Evolutionary conservation across 2,329 filamentous ascomycete species (phyloP).

Genomic region (Aspergillus nomiae): DNA sequence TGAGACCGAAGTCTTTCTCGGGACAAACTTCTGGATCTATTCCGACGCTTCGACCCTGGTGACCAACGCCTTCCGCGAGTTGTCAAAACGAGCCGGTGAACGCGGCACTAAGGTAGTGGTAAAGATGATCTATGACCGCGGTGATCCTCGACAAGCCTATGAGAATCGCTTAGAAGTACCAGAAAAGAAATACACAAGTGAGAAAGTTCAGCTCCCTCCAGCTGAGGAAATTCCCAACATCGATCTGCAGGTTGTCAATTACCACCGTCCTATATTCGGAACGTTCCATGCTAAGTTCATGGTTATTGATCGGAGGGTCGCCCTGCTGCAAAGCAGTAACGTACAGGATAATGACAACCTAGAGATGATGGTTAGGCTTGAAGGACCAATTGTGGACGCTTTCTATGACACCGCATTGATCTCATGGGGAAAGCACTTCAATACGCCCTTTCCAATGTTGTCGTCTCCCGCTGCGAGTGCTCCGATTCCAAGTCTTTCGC

Average conservation of each 20-base stretch:
- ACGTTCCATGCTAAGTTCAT: slow-evolving; percentile 80
- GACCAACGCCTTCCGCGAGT: slow-evolving; percentile 68
- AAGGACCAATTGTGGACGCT: slow-evolving; percentile 75
- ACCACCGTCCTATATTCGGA: slow-evolving; percentile 68
- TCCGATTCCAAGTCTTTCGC: slow-evolving; percentile 25
- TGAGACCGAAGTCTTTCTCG: slow-evolving; percentile 70
- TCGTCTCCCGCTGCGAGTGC: slow-evolving; percentile 50
- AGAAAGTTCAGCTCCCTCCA: slow-evolving; percentile 62
- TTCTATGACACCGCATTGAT: slow-evolving; percentile 74
- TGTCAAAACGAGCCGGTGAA: slow-evolving; percentile 65
- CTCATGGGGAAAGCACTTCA: slow-evolving; percentile 67
- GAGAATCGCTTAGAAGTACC: slow-evolving; percentile 66
- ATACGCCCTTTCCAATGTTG: slow-evolving; percentile 61
- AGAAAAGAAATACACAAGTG: slow-evolving; percentile 60
- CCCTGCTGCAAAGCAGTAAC: slow-evolving; percentile 75
- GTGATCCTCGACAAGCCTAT: slow-evolving; percentile 62
- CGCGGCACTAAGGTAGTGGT: slow-evolving; percentile 62
- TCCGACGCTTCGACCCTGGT: slow-evolving; percentile 69
- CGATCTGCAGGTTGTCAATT: slow-evolving; percentile 72
- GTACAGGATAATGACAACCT: slow-evolving; percentile 75
- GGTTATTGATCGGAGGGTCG: slow-evolving; percentile 72
- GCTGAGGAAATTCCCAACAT: slow-evolving; percentile 69
- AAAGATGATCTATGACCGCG: slow-evolving; percentile 76
- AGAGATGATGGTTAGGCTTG: slow-evolving; percentile 77
- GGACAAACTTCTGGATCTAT: slow-evolving; percentile 75